Evolutionary conservation across 129 eudicot species (phyloP).

Genomic region (Pseudognaphalium luteoalbum): DNA sequence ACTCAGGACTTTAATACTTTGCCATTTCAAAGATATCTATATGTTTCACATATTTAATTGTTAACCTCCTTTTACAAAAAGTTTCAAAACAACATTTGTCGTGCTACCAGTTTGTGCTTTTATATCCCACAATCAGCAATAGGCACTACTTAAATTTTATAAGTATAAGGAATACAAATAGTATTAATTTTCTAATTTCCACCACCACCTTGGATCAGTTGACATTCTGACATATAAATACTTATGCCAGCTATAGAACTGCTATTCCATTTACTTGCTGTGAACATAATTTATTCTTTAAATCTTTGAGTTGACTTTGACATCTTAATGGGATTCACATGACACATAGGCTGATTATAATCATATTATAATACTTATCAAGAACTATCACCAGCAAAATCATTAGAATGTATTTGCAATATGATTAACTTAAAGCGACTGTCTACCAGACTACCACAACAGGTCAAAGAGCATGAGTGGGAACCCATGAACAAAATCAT

Average conservation of each 20-base stretch:
- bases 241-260: conserved; percentile 32
- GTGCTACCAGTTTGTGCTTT: conserved; percentile 21
- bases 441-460: conserved; percentile 1
- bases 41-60: no score
- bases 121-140: not conserved
- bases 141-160: conserved; percentile 8
- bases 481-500: conserved; percentile 31
- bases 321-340: conserved; percentile 23
- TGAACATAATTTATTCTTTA: conserved; percentile 26
- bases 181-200: conserved; percentile 25
- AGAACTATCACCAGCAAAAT: conserved; percentile 14
- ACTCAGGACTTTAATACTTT: conserved; percentile 7
- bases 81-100: not conserved
- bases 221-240: conserved; percentile 27
- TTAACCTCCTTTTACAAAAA: not conserved
- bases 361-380: conserved; percentile 9
- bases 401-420: conserved; percentile 1
- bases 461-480: conserved; percentile 38
- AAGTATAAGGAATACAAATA: conserved; percentile 10
- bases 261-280: conserved; percentile 19
- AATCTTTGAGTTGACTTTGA: conserved; percentile 41
- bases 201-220: conserved; percentile 31
- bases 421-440: not conserved
- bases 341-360: conserved; percentile 4
- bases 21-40: not conserved